Base-by-base conservation (phyloP, 768 basidiomycete genomes). In the Lyophyllum shimeji region DNA sequence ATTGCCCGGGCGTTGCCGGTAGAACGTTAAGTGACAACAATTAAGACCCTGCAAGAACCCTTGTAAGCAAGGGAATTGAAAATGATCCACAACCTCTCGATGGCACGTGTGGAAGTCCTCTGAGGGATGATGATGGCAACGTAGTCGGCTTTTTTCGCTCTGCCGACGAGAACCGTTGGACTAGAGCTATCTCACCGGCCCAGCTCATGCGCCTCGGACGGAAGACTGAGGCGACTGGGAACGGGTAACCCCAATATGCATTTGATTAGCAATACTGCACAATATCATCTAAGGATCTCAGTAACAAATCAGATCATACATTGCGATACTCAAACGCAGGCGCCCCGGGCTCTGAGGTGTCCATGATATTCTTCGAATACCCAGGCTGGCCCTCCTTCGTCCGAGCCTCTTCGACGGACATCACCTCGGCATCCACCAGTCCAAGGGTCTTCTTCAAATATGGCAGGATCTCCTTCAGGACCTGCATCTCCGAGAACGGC, bases 281-380 rank as follows among this genome's bases (percentile, higher is more conserved):
- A 37, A 18, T 24, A 45, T 18, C 24, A 21, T n/a, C 17, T 40
- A n/a, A 12, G 7, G 27, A 48, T 4, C 46, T 46, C 29, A 53
- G n/a, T 12, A 24, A 24, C 33, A 23, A 47, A 18, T 40, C 39
- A 5, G 5, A 7, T 40, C 18, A 40, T 9, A 40, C 39, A 40
- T 40, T 40, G 17, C 39, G 84, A 71, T 94, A 96, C 66, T 94
- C 89, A 64, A 95, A 90, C 3, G 86, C 87, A 45, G 95, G 95
- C 33, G 75, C 80, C 9, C 90, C 93, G 31, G 95, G 95, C 73
- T 95, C 93, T 11, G 93, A 90, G n/a, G 75, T 74, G 55, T 94
- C 93, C 43, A 95, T 85, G 61, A 93, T 87, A 55, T 67, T 74
- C 64, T 80, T 79, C 15, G 81, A 84, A 69, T 83, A 92, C 0